Conservation (phyloP, 164 flowering plant species). For the Magnolia changhungtana region DNA sequence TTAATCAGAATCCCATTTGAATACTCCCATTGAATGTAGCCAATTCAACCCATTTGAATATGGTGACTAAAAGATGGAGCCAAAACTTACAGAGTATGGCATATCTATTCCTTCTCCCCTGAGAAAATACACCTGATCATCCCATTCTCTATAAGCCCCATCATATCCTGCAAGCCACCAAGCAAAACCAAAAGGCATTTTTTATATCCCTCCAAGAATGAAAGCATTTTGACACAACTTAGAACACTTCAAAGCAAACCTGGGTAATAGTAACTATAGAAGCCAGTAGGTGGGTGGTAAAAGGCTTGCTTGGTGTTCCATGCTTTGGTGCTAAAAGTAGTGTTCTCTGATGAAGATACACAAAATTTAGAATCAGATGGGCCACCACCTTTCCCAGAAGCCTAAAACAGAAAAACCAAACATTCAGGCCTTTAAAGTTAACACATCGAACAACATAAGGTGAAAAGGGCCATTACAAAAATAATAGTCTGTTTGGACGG, state of each 20-base stretch:
- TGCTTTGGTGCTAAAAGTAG: constrained; percentile 23
- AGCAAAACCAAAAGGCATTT: background rate
- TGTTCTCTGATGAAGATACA: constrained; percentile 18
- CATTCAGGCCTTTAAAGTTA: background rate
- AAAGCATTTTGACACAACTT: background rate
- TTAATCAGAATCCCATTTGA: too few species aligned
- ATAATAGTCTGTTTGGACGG: background rate
- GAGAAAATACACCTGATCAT: constrained; percentile 8
- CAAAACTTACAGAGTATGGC: constrained; percentile 20
- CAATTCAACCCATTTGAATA: background rate
- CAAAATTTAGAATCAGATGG: constrained; percentile 23
- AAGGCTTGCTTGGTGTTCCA: constrained; percentile 26
- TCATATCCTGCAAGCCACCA: constrained; percentile 15
- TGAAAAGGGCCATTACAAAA: background rate
- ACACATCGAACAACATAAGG: background rate
- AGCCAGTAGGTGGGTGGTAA: constrained; percentile 30
- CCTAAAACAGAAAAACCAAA: constrained; percentile 16
- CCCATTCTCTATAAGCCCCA: constrained; percentile 13
- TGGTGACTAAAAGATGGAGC: background rate
- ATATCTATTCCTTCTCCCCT: constrained; percentile 13
- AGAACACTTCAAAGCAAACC: constrained; percentile 24
- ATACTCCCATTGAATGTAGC: background rate
- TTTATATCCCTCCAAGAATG: background rate
- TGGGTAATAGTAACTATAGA: constrained; percentile 37
- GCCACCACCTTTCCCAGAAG: constrained; percentile 25